Evolutionary conservation across 2,329 filamentous ascomycete species (phyloP).

Genomic region (Phialemoniopsis sp.): DNA sequence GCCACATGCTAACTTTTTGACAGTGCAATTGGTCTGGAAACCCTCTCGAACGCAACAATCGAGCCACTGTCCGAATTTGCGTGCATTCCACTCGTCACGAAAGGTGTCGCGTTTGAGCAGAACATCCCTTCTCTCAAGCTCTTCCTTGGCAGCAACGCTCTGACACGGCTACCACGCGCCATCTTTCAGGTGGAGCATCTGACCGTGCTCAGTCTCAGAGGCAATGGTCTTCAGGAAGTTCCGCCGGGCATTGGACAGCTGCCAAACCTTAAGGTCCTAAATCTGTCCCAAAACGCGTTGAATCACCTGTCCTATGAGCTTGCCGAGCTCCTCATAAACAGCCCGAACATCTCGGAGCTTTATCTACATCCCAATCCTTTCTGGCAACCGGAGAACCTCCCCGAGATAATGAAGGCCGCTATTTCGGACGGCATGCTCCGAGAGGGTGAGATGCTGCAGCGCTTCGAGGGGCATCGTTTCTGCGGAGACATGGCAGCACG

Average conservation of each 20-base stretch:
- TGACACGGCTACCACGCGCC: constrained; percentile 52
- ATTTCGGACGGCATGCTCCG: not conserved
- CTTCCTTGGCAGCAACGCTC: constrained; percentile 55
- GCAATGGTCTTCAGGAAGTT: constrained; percentile 57
- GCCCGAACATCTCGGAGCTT: constrained; percentile 45
- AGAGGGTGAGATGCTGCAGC: not conserved
- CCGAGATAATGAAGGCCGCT: not conserved
- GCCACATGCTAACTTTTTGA: constrained; percentile 2
- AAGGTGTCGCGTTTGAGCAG: constrained; percentile 55
- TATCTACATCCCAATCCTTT: constrained; percentile 61
- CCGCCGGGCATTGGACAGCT: constrained; percentile 57
- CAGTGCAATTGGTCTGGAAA: constrained; percentile 41
- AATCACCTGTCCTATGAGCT: constrained; percentile 60
- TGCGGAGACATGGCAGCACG: constrained; percentile 11
- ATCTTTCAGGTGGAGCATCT: constrained; percentile 60
- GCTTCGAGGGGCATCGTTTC: not conserved
- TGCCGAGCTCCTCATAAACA: constrained; percentile 45
- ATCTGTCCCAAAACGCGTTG: constrained; percentile 61
- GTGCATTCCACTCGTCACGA: constrained; percentile 48
- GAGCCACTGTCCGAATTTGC: constrained; percentile 50
- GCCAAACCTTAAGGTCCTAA: constrained; percentile 55
- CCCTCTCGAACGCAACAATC: constrained; percentile 53
- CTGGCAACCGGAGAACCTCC: constrained; percentile 23
- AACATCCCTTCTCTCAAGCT: constrained; percentile 57
- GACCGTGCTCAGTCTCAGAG: constrained; percentile 62